Percentiles rank a stretch among this genome's conserved stretches.
phyloP scores from a whole-genome alignment of 78 protist species.

The Speleostelium caveatum region DNA sequence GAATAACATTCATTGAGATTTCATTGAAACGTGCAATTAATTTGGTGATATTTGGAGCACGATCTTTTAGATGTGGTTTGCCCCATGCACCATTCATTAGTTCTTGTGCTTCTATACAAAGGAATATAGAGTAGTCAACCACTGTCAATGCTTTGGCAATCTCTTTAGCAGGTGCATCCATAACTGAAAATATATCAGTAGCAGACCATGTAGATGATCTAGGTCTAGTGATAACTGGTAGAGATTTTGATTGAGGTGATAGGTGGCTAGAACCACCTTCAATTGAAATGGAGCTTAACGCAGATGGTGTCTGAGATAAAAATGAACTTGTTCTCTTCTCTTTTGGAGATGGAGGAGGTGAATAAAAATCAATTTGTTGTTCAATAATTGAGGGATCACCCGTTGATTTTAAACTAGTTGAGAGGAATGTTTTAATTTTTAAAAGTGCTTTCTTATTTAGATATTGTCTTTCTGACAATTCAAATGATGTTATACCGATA shows the following conservation, averaged over 20 bases:
- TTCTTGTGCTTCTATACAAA: constrained; percentile 64
- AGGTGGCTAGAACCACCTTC: neutral
- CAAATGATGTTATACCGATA: neutral
- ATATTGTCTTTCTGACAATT: constrained; percentile 10
- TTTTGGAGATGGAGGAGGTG: neutral
- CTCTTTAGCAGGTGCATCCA: constrained; percentile 77
- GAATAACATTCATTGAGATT: constrained; percentile 72
- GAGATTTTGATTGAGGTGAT: neutral
- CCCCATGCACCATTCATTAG: constrained; percentile 80
- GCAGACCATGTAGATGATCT: constrained; percentile 57
- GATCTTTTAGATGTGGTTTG: constrained; percentile 45
- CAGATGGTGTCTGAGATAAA: neutral
- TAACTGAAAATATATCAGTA: constrained; percentile 45
- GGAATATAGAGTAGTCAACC: constrained; percentile 49
- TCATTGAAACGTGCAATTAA: constrained; percentile 57
- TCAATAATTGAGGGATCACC: neutral
- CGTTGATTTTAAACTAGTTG: constrained; percentile 39
- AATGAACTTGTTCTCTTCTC: too few relatives aligned
- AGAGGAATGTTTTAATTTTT: constrained; percentile 41
- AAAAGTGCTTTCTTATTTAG: constrained; percentile 29
- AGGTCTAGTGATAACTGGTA: constrained; percentile 41
- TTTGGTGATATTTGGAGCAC: constrained; percentile 51
- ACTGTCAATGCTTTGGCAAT: constrained; percentile 62
- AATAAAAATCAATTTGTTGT: neutral
- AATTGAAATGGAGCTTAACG: neutral